Percentiles rank a stretch among this genome's conserved stretches.
Conservation (phyloP, 768 basidiomycete species). For the Tephrocybe rancida region DNA sequence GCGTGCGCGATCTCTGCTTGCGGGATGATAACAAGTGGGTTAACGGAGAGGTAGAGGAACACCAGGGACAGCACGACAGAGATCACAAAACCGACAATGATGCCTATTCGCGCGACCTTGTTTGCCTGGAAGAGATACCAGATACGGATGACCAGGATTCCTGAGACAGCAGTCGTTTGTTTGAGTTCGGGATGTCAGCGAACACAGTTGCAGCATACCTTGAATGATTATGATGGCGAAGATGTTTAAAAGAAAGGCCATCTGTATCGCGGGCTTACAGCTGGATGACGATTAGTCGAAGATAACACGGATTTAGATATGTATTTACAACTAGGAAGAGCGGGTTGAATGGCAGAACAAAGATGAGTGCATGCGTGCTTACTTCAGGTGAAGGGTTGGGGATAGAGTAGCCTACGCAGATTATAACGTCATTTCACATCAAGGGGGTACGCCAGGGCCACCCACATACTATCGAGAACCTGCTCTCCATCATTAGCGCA, state of each 20-base stretch:
- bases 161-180: conserved; percentile 19
- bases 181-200: neutral
- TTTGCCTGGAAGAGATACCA: conserved; percentile 43
- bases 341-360: neutral
- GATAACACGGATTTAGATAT: neutral
- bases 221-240: conserved; percentile 34
- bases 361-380: conserved; percentile 5
- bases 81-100: conserved; percentile 29
- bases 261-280: conserved; percentile 30
- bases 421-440: neutral
- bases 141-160: conserved; percentile 39
- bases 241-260: conserved; percentile 25
- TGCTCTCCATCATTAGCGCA: conserved; percentile 7
- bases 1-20: neutral
- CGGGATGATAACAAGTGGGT: conserved; percentile 9
- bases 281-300: conserved; percentile 15
- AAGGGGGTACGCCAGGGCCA: conserved; percentile 1
- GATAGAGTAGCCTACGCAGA: conserved; percentile 24
- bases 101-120: conserved; percentile 24
- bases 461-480: conserved; percentile 22
- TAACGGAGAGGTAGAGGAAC: conserved; percentile 27
- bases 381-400: conserved; percentile 26
- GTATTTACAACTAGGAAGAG: conserved; percentile 22
- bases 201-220: conserved; percentile 21
- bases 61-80: conserved; percentile 31